phyloP scores from a whole-genome alignment of 306 rosid genomes.

The Mucuna pruriens region DNA sequence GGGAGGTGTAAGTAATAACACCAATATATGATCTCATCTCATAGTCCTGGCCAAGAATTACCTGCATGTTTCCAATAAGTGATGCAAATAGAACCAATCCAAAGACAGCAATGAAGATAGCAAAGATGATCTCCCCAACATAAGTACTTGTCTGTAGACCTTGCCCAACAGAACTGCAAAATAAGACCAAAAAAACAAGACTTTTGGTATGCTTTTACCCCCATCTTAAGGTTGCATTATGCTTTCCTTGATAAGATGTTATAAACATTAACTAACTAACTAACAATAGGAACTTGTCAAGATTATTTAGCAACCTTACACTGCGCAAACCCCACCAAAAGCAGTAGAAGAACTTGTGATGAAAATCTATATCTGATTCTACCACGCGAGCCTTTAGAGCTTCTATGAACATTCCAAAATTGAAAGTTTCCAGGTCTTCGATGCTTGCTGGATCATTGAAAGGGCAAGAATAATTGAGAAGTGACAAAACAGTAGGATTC shows the following conservation, averaged over 20 bases:
- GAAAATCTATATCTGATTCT: conserved; percentile 42
- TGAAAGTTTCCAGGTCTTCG: conserved; percentile 36
- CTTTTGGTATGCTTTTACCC: background rate
- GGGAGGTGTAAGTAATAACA: background rate
- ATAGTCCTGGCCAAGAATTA: conserved; percentile 34
- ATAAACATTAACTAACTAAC: background rate
- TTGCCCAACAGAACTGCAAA: conserved; percentile 82
- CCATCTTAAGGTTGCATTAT: background rate
- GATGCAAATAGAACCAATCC: conserved; percentile 80
- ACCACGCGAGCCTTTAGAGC: conserved; percentile 59
- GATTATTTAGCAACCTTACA: conserved; percentile 60
- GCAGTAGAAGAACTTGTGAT: conserved; percentile 68
- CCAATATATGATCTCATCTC: conserved; percentile 19
- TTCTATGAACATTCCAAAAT: conserved; percentile 73
- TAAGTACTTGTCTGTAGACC: conserved; percentile 67
- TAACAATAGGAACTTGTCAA: too few relatives aligned
- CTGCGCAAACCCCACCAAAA: conserved; percentile 97
- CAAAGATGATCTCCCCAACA: conserved; percentile 70
- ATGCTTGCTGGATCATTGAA: conserved; percentile 38
- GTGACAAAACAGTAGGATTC: accelerated
- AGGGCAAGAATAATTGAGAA: conserved; percentile 46
- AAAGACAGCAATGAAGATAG: conserved; percentile 63
- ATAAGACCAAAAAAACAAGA: background rate
- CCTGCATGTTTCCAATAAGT: conserved; percentile 97
- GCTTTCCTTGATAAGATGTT: background rate